Base-by-base conservation (phyloP, 2,329 filamentous ascomycete species). In the Hypoxylon sp. region DNA sequence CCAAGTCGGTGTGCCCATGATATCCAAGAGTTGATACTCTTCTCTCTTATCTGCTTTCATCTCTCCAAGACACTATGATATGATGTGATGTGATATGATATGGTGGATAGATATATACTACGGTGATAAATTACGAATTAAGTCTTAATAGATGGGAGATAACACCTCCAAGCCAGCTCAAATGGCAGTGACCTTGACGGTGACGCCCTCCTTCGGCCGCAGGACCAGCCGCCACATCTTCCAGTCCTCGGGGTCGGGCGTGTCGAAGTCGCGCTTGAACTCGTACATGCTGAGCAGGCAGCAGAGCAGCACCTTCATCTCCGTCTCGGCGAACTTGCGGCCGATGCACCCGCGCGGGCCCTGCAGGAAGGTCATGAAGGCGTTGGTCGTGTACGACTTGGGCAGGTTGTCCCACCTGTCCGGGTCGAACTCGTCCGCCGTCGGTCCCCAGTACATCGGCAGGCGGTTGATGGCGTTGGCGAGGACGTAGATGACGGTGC, bases 211-310 rank as follows among this genome's bases (percentile, higher is more conserved):
- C 72, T 77, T 79, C 1, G 81, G 81, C 56, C 81, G 72, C 70
- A 83, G 67, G 14, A 82, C 81, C 45, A 83, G 68, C 33, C 80
- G 75, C 81, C 81, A 83, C 81, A 82, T 82, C 75, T 83, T 83
- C 76, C 79, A 77, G 12, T 77, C 74, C 72, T 82, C 81, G 7
- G 81, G 81, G 67, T 83, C 77, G 3, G 74, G 72, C 5, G 77
- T 74, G 26, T 65, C 69, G 30, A 70, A 63, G 61, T 82, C 79
- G 14, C 75, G 75, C 66, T 68, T 55, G 63, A 78, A 76, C 61
- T 77, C 72, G 64, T 69, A 78, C 72, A 72, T 72, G 67, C 72
- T 76, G 32, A 78, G 67, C 49, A 78, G 50, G 49, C 68, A 70
- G 68, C 75, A 77, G 3, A 78, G 65, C 46, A 78, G 49, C 12